These are phyloP conservation scores for Zygoascus flipseniorum DNA, from an alignment of 805 yeast genomes.

Conservation along the genomic window DNA sequence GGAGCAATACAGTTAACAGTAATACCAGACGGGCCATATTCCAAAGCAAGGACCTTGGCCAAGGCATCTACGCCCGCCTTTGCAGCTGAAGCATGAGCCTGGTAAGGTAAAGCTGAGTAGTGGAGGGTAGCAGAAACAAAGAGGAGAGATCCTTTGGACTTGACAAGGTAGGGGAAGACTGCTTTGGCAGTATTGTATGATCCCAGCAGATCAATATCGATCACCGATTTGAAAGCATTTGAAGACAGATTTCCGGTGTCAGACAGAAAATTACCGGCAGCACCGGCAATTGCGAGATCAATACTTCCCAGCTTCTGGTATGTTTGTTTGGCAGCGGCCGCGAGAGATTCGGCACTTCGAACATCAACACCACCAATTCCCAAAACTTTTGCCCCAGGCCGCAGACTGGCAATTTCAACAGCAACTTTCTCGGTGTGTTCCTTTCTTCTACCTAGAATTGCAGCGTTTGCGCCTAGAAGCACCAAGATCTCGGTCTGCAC, in stretches of 20 bases:
- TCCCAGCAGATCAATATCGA: slow-evolving; percentile 81
- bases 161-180: slow-evolving; percentile 51
- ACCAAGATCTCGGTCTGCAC: slow-evolving; percentile 84
- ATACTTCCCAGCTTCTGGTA: slow-evolving; percentile 65
- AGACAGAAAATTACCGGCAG: slow-evolving; percentile 87
- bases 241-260: slow-evolving; percentile 71
- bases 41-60: slow-evolving; percentile 77
- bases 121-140: slow-evolving; percentile 88
- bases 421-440: slow-evolving; percentile 64
- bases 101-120: slow-evolving; percentile 82
- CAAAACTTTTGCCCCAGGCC: slow-evolving; percentile 57
- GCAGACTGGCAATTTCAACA: slow-evolving; percentile 46
- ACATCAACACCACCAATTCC: slow-evolving; percentile 75
- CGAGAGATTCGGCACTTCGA: slow-evolving; percentile 53
- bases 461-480: slow-evolving; percentile 77
- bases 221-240: slow-evolving; percentile 82
- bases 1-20: slow-evolving; percentile 85
- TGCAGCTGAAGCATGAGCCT: slow-evolving; percentile 87
- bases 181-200: slow-evolving; percentile 88
- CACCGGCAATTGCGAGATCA: slow-evolving; percentile 88
- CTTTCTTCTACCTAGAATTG: slow-evolving; percentile 70
- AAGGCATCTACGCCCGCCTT: slow-evolving; percentile 93
- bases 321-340: slow-evolving; percentile 54
- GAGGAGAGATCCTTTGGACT: slow-evolving; percentile 60
- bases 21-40: slow-evolving; percentile 83